Evolutionary conservation across 2,329 filamentous ascomycete genomes (phyloP).

Genomic region (Dothideomycetes sp.): DNA sequence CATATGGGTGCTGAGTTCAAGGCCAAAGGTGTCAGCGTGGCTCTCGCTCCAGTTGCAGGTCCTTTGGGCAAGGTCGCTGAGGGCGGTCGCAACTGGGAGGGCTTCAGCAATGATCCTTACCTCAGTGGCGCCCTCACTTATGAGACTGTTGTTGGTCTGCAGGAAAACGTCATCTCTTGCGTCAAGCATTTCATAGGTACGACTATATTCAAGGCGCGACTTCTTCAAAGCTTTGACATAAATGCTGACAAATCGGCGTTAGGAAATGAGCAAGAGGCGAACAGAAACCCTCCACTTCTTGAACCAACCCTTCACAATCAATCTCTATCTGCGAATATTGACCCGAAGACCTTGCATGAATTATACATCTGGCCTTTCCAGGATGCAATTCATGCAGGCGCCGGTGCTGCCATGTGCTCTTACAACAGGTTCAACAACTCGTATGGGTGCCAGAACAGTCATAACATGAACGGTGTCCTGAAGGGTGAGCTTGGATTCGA

Average conservation of each 20-base stretch:
- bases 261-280: constrained; percentile 37
- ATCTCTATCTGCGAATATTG: constrained; percentile 41
- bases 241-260: too few relatives aligned
- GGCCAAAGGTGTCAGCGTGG: constrained; percentile 47
- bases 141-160: constrained; percentile 44
- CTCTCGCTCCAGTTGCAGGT: constrained; percentile 57
- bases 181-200: constrained; percentile 49
- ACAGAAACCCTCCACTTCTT: constrained; percentile 30
- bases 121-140: constrained; percentile 44
- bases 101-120: constrained; percentile 59
- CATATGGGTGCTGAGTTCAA: constrained; percentile 48
- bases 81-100: constrained; percentile 61
- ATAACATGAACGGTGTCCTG: constrained; percentile 55
- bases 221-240: too few relatives aligned
- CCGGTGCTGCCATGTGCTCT: constrained; percentile 31
- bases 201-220: too few relatives aligned
- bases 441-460: constrained; percentile 59
- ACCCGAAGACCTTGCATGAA: constrained; percentile 57
- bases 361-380: constrained; percentile 50
- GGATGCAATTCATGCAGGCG: constrained; percentile 36
- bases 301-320: constrained; percentile 24
- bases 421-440: constrained; percentile 18
- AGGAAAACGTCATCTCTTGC: constrained; percentile 46
- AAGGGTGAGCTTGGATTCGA: constrained; percentile 68
- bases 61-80: constrained; percentile 60